A percentile compares a stretch with the other conserved stretches of the same genome.
Evolutionary conservation across 2,329 filamentous ascomycete genomes (phyloP).

Genomic region (Aspergillus sp.): DNA sequence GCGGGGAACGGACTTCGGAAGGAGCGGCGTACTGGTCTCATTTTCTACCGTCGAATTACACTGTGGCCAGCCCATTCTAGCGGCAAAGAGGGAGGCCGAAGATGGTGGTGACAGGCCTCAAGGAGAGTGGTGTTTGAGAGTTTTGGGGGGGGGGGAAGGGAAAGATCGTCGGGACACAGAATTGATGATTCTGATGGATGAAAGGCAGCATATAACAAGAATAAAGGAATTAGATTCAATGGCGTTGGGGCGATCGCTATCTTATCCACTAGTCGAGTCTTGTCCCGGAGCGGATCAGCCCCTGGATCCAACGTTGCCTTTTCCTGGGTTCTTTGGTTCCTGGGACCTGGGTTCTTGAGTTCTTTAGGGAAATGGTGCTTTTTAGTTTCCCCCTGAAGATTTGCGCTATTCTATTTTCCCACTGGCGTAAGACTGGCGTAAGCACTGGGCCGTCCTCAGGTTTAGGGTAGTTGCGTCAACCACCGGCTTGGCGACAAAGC

Average conservation of each 20-base stretch:
- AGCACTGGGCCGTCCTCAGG: background rate
- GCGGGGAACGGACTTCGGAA: background rate
- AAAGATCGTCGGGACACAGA: background rate
- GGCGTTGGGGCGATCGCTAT: constrained; percentile 4
- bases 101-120: background rate
- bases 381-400: background rate
- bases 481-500: background rate
- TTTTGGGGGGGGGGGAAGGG: constrained; percentile 6
- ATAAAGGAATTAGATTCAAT: background rate
- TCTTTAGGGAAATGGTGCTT: background rate
- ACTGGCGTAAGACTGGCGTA: background rate
- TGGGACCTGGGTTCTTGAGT: background rate
- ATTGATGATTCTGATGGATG: background rate
- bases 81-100: constrained; percentile 9
- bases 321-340: constrained; percentile 4
- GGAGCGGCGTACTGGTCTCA: constrained; percentile 37
- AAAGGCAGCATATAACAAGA: background rate
- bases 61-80: constrained; percentile 44
- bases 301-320: constrained; percentile 12
- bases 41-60: constrained; percentile 55
- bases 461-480: background rate
- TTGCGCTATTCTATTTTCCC: background rate
- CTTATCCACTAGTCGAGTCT: constrained; percentile 12
- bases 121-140: constrained; percentile 1
- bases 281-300: constrained; percentile 10